phyloP scores from a whole-genome alignment of 176 grass and related monocot genomes.

The maize (Zea mays) region DNA sequence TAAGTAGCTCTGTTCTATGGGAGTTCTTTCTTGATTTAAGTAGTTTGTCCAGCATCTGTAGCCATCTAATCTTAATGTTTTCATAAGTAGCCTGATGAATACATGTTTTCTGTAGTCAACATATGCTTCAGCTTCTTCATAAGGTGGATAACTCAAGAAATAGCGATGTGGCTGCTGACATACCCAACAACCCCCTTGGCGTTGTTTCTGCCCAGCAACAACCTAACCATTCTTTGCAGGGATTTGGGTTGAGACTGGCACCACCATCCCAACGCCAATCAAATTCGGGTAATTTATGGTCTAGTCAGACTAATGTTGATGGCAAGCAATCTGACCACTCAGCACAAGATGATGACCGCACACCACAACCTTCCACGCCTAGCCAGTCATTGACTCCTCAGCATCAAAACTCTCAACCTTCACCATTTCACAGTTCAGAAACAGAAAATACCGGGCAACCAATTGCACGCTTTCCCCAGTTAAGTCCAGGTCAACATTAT shows the following conservation, averaged over 20 bases:
- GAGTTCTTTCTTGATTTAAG: constrained; percentile 9
- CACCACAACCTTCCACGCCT: constrained; percentile 50
- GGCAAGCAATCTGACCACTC: constrained; percentile 50
- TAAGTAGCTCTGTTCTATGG: constrained; percentile 17
- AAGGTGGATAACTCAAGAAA: constrained; percentile 79
- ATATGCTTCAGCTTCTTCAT: constrained; percentile 94
- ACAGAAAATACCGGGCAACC: constrained; percentile 45
- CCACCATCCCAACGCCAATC: constrained; percentile 71
- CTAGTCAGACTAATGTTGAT: constrained; percentile 53
- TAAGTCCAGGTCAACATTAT: constrained; percentile 53
- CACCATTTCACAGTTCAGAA: constrained; percentile 49
- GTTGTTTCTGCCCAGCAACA: constrained; percentile 56
- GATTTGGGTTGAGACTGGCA: constrained; percentile 71
- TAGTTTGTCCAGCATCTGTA: constrained; percentile 34
- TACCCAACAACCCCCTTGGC: constrained; percentile 43
- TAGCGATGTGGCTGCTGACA: constrained; percentile 43
- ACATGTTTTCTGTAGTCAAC: constrained; percentile 74
- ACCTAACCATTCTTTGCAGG: constrained; percentile 59
- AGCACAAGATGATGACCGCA: constrained; percentile 35
- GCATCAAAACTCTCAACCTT: constrained; percentile 47
- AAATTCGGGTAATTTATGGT: constrained; percentile 47
- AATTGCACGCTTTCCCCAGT: constrained; percentile 46
- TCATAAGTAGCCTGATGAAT: constrained; percentile 47
- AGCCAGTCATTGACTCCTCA: constrained; percentile 36
- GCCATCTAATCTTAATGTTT: constrained; percentile 53